Percentiles rank a stretch among this genome's conserved stretches.
Conservation (phyloP, 2,329 filamentous ascomycete species). For the Monosporascus sp. region DNA sequence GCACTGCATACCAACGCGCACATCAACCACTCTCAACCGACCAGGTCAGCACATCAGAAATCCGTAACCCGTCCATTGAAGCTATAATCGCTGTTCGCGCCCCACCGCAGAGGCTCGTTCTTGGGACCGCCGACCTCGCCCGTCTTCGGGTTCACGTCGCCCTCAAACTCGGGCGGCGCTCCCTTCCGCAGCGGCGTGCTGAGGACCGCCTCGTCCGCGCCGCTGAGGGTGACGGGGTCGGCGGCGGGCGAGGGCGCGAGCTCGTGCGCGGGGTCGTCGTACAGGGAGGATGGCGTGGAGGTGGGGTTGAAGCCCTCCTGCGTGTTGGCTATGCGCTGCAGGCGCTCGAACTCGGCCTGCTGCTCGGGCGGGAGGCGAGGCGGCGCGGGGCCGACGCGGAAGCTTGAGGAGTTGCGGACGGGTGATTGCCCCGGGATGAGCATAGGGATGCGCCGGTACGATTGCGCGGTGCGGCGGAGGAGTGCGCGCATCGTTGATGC, state of each 20-base stretch:
- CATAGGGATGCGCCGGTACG: neutral
- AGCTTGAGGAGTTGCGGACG: conserved; percentile 31
- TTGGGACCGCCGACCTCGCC: conserved; percentile 95
- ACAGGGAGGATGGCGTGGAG: conserved; percentile 10
- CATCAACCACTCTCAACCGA: no score
- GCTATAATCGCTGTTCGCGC: conserved; percentile 72
- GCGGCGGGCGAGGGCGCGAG: conserved; percentile 7
- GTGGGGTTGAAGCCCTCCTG: conserved; percentile 27
- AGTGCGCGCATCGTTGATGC: neutral
- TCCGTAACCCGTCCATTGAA: conserved; percentile 95
- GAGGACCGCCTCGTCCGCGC: neutral
- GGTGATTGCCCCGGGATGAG: neutral
- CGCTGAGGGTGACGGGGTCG: neutral
- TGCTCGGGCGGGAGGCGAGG: conserved; percentile 68
- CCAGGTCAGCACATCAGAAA: conserved; percentile 46
- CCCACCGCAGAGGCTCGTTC: conserved; percentile 93
- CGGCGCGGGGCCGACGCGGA: conserved; percentile 60
- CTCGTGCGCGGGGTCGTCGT: conserved; percentile 2
- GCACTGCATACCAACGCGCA: no score
- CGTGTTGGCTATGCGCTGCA: conserved; percentile 59
- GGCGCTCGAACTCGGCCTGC: conserved; percentile 60
- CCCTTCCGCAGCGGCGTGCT: conserved; percentile 47
- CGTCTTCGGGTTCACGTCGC: conserved; percentile 86
- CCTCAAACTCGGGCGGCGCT: conserved; percentile 85
- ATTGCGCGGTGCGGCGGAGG: neutral